phyloP scores from a whole-genome alignment of 1,284 basidiomycete species.

The Leucoagaricus sp. region DNA sequence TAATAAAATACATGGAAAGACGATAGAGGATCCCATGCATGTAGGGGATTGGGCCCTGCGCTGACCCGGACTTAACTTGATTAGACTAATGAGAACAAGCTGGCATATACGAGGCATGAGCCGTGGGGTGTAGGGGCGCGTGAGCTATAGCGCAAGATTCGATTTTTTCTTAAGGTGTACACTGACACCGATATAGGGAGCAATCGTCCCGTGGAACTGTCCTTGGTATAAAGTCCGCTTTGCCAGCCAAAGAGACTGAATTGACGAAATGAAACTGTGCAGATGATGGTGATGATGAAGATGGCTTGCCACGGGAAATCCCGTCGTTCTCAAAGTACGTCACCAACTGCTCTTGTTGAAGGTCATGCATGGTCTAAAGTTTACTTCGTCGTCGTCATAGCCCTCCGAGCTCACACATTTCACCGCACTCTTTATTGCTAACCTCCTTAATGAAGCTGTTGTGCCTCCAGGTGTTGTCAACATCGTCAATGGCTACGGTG shows the following conservation, averaged over 20 bases:
- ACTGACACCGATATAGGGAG: constrained; percentile 39
- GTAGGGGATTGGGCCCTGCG: not conserved
- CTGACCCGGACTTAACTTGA: constrained; percentile 12
- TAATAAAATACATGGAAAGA: constrained; percentile 86
- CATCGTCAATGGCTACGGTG: constrained; percentile 74
- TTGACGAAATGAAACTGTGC: constrained; percentile 25
- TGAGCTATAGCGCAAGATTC: not conserved
- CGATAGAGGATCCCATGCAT: constrained; percentile 51
- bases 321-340: constrained; percentile 68
- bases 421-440: constrained; percentile 59
- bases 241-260: constrained; percentile 50
- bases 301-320: constrained; percentile 75
- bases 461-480: constrained; percentile 73
- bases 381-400: constrained; percentile 23
- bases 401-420: constrained; percentile 90
- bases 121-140: constrained; percentile 73
- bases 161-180: not conserved
- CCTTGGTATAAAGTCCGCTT: too few relatives aligned
- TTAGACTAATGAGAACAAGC: constrained; percentile 59
- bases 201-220: constrained; percentile 75
- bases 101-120: constrained; percentile 81
- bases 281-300: not conserved
- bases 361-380: not conserved
- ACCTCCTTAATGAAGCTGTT: constrained; percentile 55
- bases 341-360: not conserved